phyloP scores from a whole-genome alignment of 2,329 filamentous ascomycete genomes.

The Fusarium oxysporum region DNA sequence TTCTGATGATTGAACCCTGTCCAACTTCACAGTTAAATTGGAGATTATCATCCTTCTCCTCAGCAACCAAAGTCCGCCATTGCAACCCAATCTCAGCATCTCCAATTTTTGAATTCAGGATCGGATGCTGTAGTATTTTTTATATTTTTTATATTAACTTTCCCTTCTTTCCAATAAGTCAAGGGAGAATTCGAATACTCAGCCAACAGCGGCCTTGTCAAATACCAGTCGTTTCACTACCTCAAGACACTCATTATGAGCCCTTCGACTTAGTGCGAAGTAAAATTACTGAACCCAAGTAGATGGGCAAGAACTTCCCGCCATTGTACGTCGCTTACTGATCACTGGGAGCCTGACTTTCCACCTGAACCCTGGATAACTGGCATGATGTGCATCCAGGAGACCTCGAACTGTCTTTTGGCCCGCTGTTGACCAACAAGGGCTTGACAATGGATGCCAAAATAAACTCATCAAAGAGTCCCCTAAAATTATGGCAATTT shows the following conservation, averaged over 20 bases:
- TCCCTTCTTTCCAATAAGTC: background rate
- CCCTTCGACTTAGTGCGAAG: background rate
- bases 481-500: too few species aligned
- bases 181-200: constrained; percentile 6
- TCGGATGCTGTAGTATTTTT: background rate
- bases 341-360: constrained; percentile 22
- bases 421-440: background rate
- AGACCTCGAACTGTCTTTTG: background rate
- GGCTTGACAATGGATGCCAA: too few species aligned
- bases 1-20: constrained; percentile 9
- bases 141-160: background rate
- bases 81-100: constrained; percentile 32
- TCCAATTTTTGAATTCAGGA: constrained; percentile 5
- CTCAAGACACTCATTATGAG: constrained; percentile 15
- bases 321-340: constrained; percentile 3
- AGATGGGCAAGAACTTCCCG: background rate
- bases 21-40: constrained; percentile 1
- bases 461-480: too few species aligned
- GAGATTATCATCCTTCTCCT: constrained; percentile 19
- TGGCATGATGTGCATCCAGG: constrained; percentile 11
- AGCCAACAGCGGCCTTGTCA: background rate
- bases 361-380: constrained; percentile 16
- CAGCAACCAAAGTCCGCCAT: constrained; percentile 17
- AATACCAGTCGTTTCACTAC: background rate
- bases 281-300: background rate